Evolutionary conservation across 306 rosid genomes (phyloP).

Genomic region (Canavalia gladiata): DNA sequence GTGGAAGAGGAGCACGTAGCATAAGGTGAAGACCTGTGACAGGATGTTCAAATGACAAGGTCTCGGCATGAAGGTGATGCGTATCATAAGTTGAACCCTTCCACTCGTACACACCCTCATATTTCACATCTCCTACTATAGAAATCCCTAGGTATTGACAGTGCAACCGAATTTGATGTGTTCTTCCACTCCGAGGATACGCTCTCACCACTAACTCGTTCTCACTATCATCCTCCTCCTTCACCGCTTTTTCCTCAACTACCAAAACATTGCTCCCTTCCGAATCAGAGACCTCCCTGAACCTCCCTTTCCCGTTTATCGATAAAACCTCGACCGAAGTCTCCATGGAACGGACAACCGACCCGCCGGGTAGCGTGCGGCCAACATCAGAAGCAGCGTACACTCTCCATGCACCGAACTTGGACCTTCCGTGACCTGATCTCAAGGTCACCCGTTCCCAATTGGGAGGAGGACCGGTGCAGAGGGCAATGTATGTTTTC

Average conservation of each 20-base stretch:
- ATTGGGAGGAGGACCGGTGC: conserved; percentile 64
- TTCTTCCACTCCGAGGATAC: conserved; percentile 83
- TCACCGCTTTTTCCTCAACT: conserved; percentile 63
- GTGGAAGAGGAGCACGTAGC: conserved; percentile 73
- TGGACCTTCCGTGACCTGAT: conserved; percentile 94
- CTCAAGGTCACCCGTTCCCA: conserved; percentile 73
- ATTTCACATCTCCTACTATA: conserved; percentile 89
- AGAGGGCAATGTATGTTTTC: conserved; percentile 82
- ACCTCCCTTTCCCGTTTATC: conserved; percentile 60
- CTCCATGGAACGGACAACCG: conserved; percentile 83
- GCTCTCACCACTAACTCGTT: conserved; percentile 82
- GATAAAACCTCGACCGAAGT: conserved; percentile 76
- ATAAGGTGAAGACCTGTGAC: conserved; percentile 63
- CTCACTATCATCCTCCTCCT: conserved; percentile 52
- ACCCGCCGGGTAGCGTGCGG: conserved; percentile 80
- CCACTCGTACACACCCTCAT: conserved; percentile 86
- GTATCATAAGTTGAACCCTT: conserved; percentile 56
- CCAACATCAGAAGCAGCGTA: conserved; percentile 86
- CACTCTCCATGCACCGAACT: conserved; percentile 86
- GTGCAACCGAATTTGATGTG: conserved; percentile 94
- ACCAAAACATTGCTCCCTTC: conserved; percentile 53
- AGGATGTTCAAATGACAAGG: conserved; percentile 78
- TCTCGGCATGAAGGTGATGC: conserved; percentile 95
- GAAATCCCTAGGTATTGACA: conserved; percentile 93
- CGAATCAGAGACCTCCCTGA: conserved; percentile 53